Base-by-base conservation (phyloP, 169 alveolate species). In the Plasmodium knowlesi region DNA sequence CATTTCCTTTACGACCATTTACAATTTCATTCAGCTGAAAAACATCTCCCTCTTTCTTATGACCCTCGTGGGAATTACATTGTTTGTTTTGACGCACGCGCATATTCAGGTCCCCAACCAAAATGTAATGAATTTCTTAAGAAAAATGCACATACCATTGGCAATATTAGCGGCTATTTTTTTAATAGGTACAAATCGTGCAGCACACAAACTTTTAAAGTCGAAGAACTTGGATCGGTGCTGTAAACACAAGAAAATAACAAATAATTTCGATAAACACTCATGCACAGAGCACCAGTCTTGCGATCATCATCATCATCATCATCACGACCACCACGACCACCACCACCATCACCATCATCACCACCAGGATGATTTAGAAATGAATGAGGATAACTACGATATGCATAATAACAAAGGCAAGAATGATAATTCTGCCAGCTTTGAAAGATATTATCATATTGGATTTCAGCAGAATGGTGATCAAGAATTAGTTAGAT, bases 51-150 rank as follows among this genome's bases (percentile, higher is more conserved):
- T 89, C 3, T 79, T 89, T 8, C n/a, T 70, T 43, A 61, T 28
- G 50, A 81, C 82, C 30, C 16, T 89, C 50, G n/a, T 81, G 22
- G 89, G 94, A 9, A 10, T 89, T 41, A 34, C 74, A 12, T 37
- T 89, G 71, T 89, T 89, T 80, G 54, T 67, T 9, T 25, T 89
- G 43, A 61, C 94, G 1, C 94, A 89, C 32, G 94, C 82, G 12
- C 94, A 89, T 28, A 50, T 79, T 39, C 14, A 39, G 10, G 70
- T 67, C 50, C 28, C 14, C 22, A 28, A 19, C 5, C 39, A 5
- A 19, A 79, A n/a, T 28, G 32, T 79, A 79, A 80, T 37, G 43
- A 46, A 10, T 16, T 5, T 61, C 3, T 25, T 57, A 12, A 39
- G 79, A 37, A 28, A 25, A 22, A 8, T 39, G n/a, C 94, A 89